These are phyloP conservation scores for Lasiosphaeria ovina DNA, from an alignment of 495 filamentous ascomycete species.

Conservation along the genomic window DNA sequence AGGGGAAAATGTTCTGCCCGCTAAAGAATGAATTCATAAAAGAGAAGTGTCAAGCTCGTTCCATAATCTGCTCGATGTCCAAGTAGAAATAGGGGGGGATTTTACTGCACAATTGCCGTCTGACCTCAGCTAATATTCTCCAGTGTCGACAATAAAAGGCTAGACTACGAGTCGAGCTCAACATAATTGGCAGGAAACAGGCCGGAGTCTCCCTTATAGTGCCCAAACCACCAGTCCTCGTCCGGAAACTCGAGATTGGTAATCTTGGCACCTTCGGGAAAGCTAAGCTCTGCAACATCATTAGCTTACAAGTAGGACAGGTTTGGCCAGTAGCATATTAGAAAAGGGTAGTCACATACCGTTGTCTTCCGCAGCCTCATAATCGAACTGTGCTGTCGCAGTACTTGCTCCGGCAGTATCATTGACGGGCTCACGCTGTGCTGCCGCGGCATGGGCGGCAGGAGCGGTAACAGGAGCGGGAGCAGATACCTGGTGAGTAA, in stretches of 20 bases:
- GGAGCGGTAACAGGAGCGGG: slow-evolving; percentile 29
- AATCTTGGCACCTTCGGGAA: slow-evolving; percentile 84
- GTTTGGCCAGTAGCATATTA: neutral
- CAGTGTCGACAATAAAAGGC: too few species aligned
- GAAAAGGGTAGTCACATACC: slow-evolving; percentile 39
- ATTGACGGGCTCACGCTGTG: slow-evolving; percentile 23
- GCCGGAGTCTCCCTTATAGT: slow-evolving; percentile 73
- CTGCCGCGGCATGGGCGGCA: slow-evolving; percentile 23
- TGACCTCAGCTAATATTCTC: too few species aligned
- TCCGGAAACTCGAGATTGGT: slow-evolving; percentile 81
- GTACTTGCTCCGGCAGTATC: slow-evolving; percentile 49
- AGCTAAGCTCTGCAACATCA: slow-evolving; percentile 65
- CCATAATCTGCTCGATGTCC: too few species aligned
- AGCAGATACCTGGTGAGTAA: too few species aligned
- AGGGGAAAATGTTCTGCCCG: too few species aligned
- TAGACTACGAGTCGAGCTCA: slow-evolving; percentile 53
- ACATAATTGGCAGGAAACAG: slow-evolving; percentile 93
- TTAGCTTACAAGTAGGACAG: slow-evolving; percentile 17
- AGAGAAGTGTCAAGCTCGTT: too few species aligned
- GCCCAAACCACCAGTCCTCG: slow-evolving; percentile 97
- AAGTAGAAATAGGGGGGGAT: too few species aligned
- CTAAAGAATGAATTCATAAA: too few species aligned
- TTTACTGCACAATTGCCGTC: too few species aligned
- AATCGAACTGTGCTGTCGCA: slow-evolving; percentile 89
- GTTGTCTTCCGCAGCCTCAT: slow-evolving; percentile 96